Percentiles rank a stretch among this genome's conserved stretches.
Evolutionary conservation across 2,329 filamentous ascomycete genomes (phyloP).

Genomic region (Ascochyta viciae-villosae): DNA sequence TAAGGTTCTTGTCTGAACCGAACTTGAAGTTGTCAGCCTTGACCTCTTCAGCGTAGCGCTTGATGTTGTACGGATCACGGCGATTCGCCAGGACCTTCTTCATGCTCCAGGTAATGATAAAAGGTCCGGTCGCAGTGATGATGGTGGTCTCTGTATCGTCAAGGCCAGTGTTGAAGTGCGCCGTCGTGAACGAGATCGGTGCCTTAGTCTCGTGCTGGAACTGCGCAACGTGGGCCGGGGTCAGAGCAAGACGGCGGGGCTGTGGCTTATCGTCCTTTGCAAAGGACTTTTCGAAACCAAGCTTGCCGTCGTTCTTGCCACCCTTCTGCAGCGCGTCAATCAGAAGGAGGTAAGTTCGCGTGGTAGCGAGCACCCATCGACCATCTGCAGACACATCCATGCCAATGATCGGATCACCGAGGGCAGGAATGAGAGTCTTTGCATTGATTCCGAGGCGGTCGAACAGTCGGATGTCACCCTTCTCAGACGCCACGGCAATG

Average conservation of each 20-base stretch:
- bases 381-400: slow-evolving; percentile 95
- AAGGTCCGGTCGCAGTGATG: slow-evolving; percentile 94
- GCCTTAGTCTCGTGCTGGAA: slow-evolving; percentile 96
- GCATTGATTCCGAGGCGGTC: slow-evolving; percentile 96
- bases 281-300: slow-evolving; percentile 96
- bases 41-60: slow-evolving; percentile 92
- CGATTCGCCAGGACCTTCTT: slow-evolving; percentile 83
- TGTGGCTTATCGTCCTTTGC: slow-evolving; percentile 92
- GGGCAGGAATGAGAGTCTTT: slow-evolving; percentile 94
- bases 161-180: slow-evolving; percentile 90
- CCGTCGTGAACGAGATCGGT: slow-evolving; percentile 85
- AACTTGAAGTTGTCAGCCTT: slow-evolving; percentile 99
- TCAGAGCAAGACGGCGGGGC: slow-evolving; percentile 85
- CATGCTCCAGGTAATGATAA: slow-evolving; percentile 95
- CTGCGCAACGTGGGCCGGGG: slow-evolving; percentile 91
- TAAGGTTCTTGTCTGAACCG: slow-evolving; percentile 96
- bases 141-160: slow-evolving; percentile 87
- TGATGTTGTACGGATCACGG: slow-evolving; percentile 93
- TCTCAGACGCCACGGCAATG: slow-evolving; percentile 95
- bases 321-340: slow-evolving; percentile 90
- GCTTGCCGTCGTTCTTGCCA: slow-evolving; percentile 95
- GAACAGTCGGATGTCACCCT: slow-evolving; percentile 96
- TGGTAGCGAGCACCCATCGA: slow-evolving; percentile 93
- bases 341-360: slow-evolving; percentile 90
- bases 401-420: slow-evolving; percentile 93